A percentile compares a stretch with the other conserved stretches of the same genome.
phyloP scores from a whole-genome alignment of 805 yeast genomes.

The Maudiozyma serrabonitensis region DNA sequence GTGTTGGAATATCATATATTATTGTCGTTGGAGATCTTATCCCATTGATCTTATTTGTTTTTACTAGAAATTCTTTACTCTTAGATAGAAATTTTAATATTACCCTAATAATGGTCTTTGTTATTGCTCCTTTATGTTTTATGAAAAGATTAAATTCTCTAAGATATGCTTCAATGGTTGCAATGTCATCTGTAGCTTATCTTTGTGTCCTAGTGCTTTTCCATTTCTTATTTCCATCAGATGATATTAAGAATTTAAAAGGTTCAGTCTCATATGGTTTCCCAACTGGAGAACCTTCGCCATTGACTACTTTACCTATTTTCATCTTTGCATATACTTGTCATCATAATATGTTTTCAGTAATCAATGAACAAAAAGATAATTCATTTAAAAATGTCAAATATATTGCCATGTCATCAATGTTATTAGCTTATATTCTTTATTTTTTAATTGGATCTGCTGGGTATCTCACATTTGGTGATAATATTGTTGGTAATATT shows the following conservation, averaged over 20 bases:
- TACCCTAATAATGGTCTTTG: conserved; percentile 39
- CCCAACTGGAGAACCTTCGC: conserved; percentile 38
- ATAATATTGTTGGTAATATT: conserved; percentile 66
- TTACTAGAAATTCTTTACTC: conserved; percentile 28
- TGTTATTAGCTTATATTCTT: conserved; percentile 48
- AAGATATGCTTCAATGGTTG: conserved; percentile 76
- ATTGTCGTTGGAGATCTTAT: conserved; percentile 63
- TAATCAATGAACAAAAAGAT: conserved; percentile 68
- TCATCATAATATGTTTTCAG: conserved; percentile 89
- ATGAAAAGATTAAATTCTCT: conserved; percentile 70
- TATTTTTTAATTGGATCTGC: conserved; percentile 67
- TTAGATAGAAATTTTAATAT: conserved; percentile 51
- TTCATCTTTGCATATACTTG: conserved; percentile 92
- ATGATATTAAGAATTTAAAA: conserved; percentile 23
- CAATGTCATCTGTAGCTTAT: conserved; percentile 71
- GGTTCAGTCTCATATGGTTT: conserved; percentile 42
- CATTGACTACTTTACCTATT: conserved; percentile 77
- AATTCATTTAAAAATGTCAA: conserved; percentile 39
- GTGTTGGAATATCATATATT: conserved; percentile 57
- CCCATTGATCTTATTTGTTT: conserved; percentile 41
- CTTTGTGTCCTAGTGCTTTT: conserved; percentile 60
- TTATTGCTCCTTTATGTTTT: conserved; percentile 50
- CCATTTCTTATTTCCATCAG: conserved; percentile 42
- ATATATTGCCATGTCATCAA: conserved; percentile 41
- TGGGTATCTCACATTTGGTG: conserved; percentile 86